These are phyloP conservation scores for Lasiosphaeris hirsuta DNA, from an alignment of 495 filamentous ascomycete species.

Conservation along the genomic window DNA sequence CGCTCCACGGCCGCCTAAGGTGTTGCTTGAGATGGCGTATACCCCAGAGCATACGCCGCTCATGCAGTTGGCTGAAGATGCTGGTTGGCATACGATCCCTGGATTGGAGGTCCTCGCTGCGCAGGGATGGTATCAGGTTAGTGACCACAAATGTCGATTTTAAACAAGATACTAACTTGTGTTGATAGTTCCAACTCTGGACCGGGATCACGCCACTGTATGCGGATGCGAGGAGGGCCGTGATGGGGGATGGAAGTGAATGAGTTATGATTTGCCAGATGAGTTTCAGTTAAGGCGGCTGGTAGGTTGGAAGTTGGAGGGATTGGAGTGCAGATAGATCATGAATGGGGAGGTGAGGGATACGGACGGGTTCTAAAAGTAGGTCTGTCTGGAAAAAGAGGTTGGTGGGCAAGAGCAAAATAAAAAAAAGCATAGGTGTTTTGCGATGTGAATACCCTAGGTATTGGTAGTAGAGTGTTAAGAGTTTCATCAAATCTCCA, in stretches of 20 bases:
- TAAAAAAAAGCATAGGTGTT: too few relatives aligned
- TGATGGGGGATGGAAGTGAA: conserved; percentile 33
- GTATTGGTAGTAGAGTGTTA: too few relatives aligned
- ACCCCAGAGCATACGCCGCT: conserved; percentile 77
- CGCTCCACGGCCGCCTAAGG: conserved; percentile 38
- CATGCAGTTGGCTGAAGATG: conserved; percentile 77
- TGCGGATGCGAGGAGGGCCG: conserved; percentile 55
- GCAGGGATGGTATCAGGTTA: conserved; percentile 74
- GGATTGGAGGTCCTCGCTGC: conserved; percentile 88
- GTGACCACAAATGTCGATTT: conserved; percentile 16
- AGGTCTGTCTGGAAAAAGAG: too few relatives aligned
- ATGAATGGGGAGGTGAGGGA: too few relatives aligned
- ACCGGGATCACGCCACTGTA: conserved; percentile 72
- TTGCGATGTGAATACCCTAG: too few relatives aligned
- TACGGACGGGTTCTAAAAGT: too few relatives aligned
- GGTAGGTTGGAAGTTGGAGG: not conserved
- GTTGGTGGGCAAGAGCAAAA: too few relatives aligned
- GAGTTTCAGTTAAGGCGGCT: not conserved
- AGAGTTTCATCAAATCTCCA: too few relatives aligned
- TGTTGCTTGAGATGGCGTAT: conserved; percentile 96
- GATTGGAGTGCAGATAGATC: not conserved
- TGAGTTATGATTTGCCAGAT: not conserved
- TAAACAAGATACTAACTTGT: conserved; percentile 12
- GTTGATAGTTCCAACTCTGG: conserved; percentile 66
- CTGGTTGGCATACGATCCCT: conserved; percentile 82